A percentile compares a stretch with the other conserved stretches of the same genome.
These are phyloP conservation scores for Pichia inconspicua DNA, from an alignment of 1,139 yeast species.

Conservation along the genomic window DNA sequence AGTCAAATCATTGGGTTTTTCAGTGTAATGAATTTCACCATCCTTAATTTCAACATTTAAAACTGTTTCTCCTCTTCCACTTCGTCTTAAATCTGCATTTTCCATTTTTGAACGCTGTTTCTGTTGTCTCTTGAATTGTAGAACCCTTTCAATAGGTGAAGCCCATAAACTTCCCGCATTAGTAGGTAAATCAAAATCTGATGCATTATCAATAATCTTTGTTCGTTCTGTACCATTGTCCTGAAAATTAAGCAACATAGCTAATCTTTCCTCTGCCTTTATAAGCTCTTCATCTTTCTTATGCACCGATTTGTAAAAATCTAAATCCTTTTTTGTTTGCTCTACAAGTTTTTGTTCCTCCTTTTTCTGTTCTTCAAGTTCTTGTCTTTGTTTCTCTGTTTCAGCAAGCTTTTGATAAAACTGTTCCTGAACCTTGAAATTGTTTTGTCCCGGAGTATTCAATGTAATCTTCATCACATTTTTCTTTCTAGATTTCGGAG, in stretches of 20 bases:
- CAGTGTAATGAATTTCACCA: conserved; percentile 57
- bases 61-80: conserved; percentile 68
- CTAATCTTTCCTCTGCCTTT: conserved; percentile 66
- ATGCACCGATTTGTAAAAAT: conserved; percentile 31
- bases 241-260: conserved; percentile 70
- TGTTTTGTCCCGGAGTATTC: conserved; percentile 53
- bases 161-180: conserved; percentile 66
- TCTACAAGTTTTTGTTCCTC: conserved; percentile 35
- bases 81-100: conserved; percentile 46
- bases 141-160: conserved; percentile 79
- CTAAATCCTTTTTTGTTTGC: conserved; percentile 34
- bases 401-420: conserved; percentile 47
- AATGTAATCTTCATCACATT: conserved; percentile 44
- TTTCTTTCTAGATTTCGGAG: conserved; percentile 23
- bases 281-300: conserved; percentile 45
- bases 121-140: conserved; percentile 75
- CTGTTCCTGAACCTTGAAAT: conserved; percentile 61
- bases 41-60: conserved; percentile 72
- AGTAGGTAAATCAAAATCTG: conserved; percentile 64
- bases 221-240: conserved; percentile 86
- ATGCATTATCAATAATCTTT: conserved; percentile 83
- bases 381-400: conserved; percentile 28
- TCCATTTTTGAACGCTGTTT: conserved; percentile 58
- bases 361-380: conserved; percentile 28
- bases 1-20: conserved; percentile 19